Evolutionary conservation across 495 filamentous ascomycete genomes (phyloP), one percentile per base, ranked within the genome.

Genomic region (Aspergillus ellipticus): DNA sequence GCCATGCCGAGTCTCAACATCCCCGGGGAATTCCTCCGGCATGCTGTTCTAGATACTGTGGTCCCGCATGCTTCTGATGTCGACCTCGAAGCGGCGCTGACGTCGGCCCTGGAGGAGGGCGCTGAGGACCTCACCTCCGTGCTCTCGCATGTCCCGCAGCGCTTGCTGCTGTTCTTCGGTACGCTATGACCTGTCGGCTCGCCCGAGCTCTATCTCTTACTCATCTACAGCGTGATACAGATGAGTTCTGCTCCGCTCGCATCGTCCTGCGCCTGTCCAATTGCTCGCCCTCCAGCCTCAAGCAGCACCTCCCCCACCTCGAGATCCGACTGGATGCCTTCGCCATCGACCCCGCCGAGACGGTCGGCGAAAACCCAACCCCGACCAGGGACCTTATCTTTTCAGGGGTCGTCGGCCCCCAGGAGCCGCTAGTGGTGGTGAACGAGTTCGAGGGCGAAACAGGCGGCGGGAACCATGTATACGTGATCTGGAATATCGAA

Each of bases 401-500:
- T 63, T 84, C 76, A 21, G 85, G 83, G 21, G 70, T 73, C 8
- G 75, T 91, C 9, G 74, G 84, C 61, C 72, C 80, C 19, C 67
- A 78, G 5, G 79, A 89, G 21, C 87, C 86, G 17, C 68, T 85
- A 6, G 79, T 89, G 46, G 56, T 89, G 11, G 74, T 81, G 13
- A 80, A 84, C 51, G 73, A 77, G 33, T 74, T 73, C 21, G 79
- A 83, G 43, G 77, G 78, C 2, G 80, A 76, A 2, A 76, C 78
- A 5, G 81, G 82, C 7, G 72, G 68, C 28, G 73, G 75, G 9
- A 83, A 80, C 56, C 79, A 84, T 66, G 76, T 86, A 17, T 83
- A 90, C 57, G 82, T 86, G n/a, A 78, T 93, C 51, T 96, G 92
- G 92, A 91, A 85, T 62, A 72, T 88, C 19, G 76, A 85, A 17